Evolutionary conservation across 2,329 filamentous ascomycete genomes (phyloP), one percentile per base, ranked within the genome.

Genomic region (Penicillium verrucosum): DNA sequence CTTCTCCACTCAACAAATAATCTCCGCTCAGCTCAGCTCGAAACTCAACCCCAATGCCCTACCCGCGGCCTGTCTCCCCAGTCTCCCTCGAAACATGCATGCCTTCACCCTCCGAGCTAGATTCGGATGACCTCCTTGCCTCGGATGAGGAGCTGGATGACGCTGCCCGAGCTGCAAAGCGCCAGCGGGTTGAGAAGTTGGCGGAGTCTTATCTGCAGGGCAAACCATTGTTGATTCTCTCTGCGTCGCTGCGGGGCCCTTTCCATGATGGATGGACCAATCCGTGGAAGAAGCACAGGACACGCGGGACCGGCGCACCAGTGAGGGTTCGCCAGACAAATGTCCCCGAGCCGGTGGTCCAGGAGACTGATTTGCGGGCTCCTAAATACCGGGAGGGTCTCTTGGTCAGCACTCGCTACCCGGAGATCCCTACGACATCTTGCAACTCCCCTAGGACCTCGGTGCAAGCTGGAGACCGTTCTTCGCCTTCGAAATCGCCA

Each of bases 241-340:
- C 74, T 6, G 78, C 78, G 12, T 71, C 72, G 9, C 66, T 81
- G 21, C 73, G 68, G 42, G 79, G 79, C 0, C 78, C 78, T 1
- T 77, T 81, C 32, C 71, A 75, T 5, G 57, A 70, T 25, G 70
- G 64, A 27, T 81, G 79, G 79, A 60, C 62, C 5, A 80, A 80
- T 61, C 79, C 78, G 2, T 80, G 78, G 78, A 70, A 59, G 46
- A 73, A 70, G 48, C 55, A 63, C 3, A 64, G 70, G 44, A 56
- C 44, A 8, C 59, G 40, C 16, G 10, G 29, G 5, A 41, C 21
- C 30, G 30, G 18, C 5, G 27, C 32, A n/a, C 9, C 34, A 1
- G 34, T 25, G 30, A 52, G 32, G 12, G 45, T 8, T n/a, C 21
- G 51, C 7, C 8, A 49, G 34, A 21, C n/a, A 5, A 49, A 42